Base-by-base conservation (phyloP, 768 basidiomycete genomes). In the Trametes gibbosa region DNA sequence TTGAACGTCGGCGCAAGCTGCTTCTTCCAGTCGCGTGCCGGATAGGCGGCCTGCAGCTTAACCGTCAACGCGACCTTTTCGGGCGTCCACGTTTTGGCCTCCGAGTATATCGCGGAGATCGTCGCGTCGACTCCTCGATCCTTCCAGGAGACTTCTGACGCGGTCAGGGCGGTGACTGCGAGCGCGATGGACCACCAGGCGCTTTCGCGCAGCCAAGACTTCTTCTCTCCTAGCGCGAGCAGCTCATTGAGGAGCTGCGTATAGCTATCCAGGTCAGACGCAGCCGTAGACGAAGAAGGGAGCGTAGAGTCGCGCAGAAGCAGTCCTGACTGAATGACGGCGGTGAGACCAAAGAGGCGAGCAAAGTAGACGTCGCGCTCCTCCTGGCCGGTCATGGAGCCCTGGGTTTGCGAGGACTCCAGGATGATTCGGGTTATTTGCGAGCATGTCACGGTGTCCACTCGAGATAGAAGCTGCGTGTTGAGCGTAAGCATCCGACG, bases 291-390 rank as follows among this genome's bases (percentile, higher is more conserved):
- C 23, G 84, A 80, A 9, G 83, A 83, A 10, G 79, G 76, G 6
- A 87, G 72, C 2, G 86, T 79, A 5, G 71, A 80, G 25, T 79
- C 75, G 52, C 88, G 84, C 39, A 89, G 83, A 53, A 95, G 78
- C 47, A 95, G 78, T 23, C 90, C 86, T 2, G 96, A 98, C 59
- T 90, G 88, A 53, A 96, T 82, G 66, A 98, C 77, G 16, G 93
- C 80, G 17, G 86, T 87, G 58, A 97, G 77, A 17, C 96, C 96
- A 70, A 98, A 97, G 12, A 99, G 78, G 25, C 92, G 85, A 10
- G 94, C 95, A 69, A 99, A 98, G 50, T 94, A 79, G 49, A 91
- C 75, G 72, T 99, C 96, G 58, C 96, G 85, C 73, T 95, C 91
- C 73, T 98, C 96, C 69, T 94, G 89, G 2, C 94, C 89, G 41